Evolutionary conservation across 257 asterid genomes (phyloP).

Genomic region (Hygrophila difformis): DNA sequence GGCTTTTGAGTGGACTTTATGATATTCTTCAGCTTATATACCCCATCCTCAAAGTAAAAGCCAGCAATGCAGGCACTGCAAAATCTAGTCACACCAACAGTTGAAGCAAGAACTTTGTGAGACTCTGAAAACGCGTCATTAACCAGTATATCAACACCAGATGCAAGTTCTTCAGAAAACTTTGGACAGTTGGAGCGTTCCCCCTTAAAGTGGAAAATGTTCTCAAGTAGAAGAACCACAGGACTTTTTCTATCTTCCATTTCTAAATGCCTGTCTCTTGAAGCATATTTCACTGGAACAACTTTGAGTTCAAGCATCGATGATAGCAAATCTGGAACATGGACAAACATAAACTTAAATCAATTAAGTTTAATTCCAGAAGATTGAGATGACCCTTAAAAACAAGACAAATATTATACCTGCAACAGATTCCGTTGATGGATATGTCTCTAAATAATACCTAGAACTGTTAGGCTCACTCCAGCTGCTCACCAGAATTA

Average conservation of each 20-base stretch:
- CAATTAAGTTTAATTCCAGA: slow-evolving; percentile 4
- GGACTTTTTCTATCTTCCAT: slow-evolving; percentile 25
- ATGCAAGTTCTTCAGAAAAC: slow-evolving; percentile 53
- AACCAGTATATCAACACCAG: slow-evolving; percentile 70
- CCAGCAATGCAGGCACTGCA: slow-evolving; percentile 68
- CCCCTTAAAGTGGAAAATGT: slow-evolving; percentile 51
- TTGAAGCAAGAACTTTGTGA: slow-evolving; percentile 81
- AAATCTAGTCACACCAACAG: slow-evolving; percentile 73
- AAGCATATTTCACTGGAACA: slow-evolving; percentile 38
- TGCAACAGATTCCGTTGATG: slow-evolving; percentile 40
- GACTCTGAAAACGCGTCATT: slow-evolving; percentile 81
- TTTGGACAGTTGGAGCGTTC: slow-evolving; percentile 65
- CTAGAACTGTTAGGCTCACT: slow-evolving; percentile 16
- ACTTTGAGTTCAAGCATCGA: slow-evolving; percentile 59
- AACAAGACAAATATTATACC: slow-evolving; percentile 35
- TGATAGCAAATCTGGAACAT: slow-evolving; percentile 53
- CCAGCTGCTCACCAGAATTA: slow-evolving; percentile 73
- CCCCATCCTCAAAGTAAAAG: slow-evolving; percentile 62
- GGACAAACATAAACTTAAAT: slow-evolving; percentile 9
- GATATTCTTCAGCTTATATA: slow-evolving; percentile 54
- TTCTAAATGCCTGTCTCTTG: slow-evolving; percentile 19
- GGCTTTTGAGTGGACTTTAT: slow-evolving; percentile 38
- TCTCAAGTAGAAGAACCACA: slow-evolving; percentile 53
- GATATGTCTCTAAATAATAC: slow-evolving; percentile 21
- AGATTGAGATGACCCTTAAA: background rate